Evolutionary conservation across 805 yeast genomes (phyloP).

Genomic region (Pichia membranifaciens): DNA sequence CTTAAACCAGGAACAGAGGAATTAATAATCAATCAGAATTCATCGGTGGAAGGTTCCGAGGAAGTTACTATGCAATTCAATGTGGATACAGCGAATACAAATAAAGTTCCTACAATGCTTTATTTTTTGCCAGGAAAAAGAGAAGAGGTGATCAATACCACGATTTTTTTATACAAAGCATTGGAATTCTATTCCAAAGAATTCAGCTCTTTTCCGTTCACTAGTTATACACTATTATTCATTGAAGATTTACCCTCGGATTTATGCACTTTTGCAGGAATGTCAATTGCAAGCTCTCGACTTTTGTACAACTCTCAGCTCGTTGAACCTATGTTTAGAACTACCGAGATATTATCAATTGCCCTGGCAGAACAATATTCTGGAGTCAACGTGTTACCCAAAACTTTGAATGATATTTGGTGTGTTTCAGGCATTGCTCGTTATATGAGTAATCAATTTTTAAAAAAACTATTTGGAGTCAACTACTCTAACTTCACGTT

Average conservation of each 20-base stretch:
- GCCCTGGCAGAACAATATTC: constrained; percentile 88
- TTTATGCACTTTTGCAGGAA: constrained; percentile 68
- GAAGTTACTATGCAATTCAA: constrained; percentile 20
- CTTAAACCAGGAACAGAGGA: constrained; percentile 30
- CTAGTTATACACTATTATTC: constrained; percentile 72
- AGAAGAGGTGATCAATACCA: constrained; percentile 59
- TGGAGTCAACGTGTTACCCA: constrained; percentile 85
- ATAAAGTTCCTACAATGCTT: constrained; percentile 49
- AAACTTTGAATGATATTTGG: constrained; percentile 78
- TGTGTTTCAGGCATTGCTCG: constrained; percentile 78
- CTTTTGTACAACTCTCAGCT: constrained; percentile 65
- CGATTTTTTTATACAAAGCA: constrained; percentile 70
- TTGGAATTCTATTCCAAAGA: constrained; percentile 80
- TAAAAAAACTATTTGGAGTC: constrained; percentile 67
- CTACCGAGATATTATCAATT: constrained; percentile 62
- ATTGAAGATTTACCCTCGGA: constrained; percentile 48
- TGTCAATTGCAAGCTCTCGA: constrained; percentile 54
- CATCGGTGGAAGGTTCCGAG: constrained; percentile 26
- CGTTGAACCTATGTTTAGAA: constrained; percentile 71
- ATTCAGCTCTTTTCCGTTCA: constrained; percentile 89
- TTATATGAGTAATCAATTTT: constrained; percentile 73
- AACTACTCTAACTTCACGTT: constrained; percentile 76
- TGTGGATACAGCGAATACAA: constrained; percentile 20
- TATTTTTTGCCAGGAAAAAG: constrained; percentile 59
- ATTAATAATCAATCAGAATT: constrained; percentile 16